Base-by-base conservation (phyloP, 345 rosid species). In the Arabis alpina region DNA sequence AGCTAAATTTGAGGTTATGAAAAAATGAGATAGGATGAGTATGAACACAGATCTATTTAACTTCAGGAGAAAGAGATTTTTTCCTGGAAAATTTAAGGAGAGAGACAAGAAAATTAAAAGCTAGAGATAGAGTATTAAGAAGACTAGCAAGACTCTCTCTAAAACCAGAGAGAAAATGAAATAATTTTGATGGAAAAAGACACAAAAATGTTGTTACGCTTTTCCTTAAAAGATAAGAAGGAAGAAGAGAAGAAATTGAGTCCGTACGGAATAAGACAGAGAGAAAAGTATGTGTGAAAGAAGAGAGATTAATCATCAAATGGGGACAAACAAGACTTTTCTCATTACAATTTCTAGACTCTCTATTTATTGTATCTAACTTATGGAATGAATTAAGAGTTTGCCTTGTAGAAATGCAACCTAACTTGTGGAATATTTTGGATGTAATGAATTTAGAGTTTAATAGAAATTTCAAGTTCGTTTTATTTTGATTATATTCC, bases 31-130 rank as follows among this genome's bases (percentile, higher is more conserved):
- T 3, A 40, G 12, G 11, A 14, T 28, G 54, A 32, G 64, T 61
- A 61, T 75, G 78, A 61, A 75, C 69, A 61, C 74, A 75, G 79
- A 68, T 74, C 69, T 74, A 42, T 32, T 10, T 66, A 52, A 59
- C 5, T 25, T 10, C 37, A 57, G 32, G 41, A 28, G 59, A 55
- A 68, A 50, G 64, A 40, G 47, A 37, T n/a, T 63, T 69, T 32
- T 75, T 56, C 71, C 61, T 6, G 61, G 75, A 57, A 63, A 32
- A 76, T 14, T 61, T 2, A 40, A 68, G 59, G 64, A 16, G 45
- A 58, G 61, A 72, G 63, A 49, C 34, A 19, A 27, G n/a, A 45
- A 60, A 15, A 30, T 4, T n/a, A 49, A 65, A 50, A 57, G 47
- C 42, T 3, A 24, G 62, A 66, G 16, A 19, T 19, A 19, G 23